Conservation (phyloP, 805 yeast species). For the Teunomyces funiuensis region DNA sequence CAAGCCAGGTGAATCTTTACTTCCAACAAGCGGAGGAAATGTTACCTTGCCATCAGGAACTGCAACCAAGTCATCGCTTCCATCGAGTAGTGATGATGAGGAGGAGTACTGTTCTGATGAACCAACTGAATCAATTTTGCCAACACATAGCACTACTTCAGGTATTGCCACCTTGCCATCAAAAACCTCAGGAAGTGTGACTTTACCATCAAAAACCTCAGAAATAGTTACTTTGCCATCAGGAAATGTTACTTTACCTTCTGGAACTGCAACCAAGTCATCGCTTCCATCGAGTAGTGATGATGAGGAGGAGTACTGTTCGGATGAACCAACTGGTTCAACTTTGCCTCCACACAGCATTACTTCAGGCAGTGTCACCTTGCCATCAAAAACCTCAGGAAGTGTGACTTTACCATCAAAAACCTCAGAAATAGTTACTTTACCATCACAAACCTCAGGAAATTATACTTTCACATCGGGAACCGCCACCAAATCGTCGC, state of each 20-base stretch:
- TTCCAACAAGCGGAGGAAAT: constrained; percentile 4
- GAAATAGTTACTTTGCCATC: no score
- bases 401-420: no score
- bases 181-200: not conserved
- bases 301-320: constrained; percentile 7
- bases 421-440: no score
- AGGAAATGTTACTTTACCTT: no score
- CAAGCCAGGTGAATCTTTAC: constrained; percentile 7
- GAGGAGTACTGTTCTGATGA: constrained; percentile 8
- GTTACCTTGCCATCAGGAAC: no score
- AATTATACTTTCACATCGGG: no score
- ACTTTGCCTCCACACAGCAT: not conserved
- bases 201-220: not conserved
- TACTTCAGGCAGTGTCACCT: not conserved
- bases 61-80: no score
- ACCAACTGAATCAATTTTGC: not conserved
- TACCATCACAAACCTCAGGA: no score
- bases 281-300: no score
- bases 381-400: not conserved
- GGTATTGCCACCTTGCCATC: not conserved
- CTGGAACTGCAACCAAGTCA: no score
- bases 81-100: no score
- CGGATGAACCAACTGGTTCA: constrained; percentile 4
- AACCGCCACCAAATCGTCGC: not conserved
- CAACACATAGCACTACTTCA: not conserved